Percentiles rank a stretch among this genome's conserved stretches.
Evolutionary conservation across 306 rosid genomes (phyloP).

Genomic region (Prunus kanzakura): DNA sequence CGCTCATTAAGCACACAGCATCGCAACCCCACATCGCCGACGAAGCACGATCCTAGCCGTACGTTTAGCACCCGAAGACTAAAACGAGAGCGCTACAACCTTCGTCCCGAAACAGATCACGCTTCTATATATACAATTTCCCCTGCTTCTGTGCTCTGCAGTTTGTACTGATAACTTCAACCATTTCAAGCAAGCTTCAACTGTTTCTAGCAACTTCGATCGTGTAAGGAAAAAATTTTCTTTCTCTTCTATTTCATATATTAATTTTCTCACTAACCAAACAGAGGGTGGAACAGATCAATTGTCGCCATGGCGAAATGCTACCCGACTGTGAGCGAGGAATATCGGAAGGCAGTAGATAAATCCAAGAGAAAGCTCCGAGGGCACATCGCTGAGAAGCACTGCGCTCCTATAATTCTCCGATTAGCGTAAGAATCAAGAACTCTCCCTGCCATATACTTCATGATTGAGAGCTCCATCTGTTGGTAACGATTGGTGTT

Average conservation of each 20-base stretch:
- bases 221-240: too few species aligned
- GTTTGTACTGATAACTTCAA: too few species aligned
- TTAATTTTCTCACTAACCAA: too few species aligned
- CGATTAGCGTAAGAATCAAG: constrained; percentile 41
- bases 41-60: constrained; percentile 5
- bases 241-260: too few species aligned
- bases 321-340: constrained; percentile 49
- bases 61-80: neutral
- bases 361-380: constrained; percentile 64
- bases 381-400: constrained; percentile 56
- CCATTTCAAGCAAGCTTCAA: too few species aligned
- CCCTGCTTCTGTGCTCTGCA: too few species aligned
- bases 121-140: neutral
- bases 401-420: constrained; percentile 62
- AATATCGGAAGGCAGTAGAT: constrained; percentile 43
- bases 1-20: neutral
- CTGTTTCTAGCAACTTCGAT: too few species aligned
- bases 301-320: constrained; percentile 39
- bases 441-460: neutral
- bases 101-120: neutral
- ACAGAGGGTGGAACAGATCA: neutral
- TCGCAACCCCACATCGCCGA: neutral
- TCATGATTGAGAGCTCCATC: neutral
- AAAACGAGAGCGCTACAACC: constrained; percentile 10
- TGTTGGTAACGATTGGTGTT: neutral